Conservation (phyloP, 31 red algal species). For the Bonnemaisonia californica region DNA sequence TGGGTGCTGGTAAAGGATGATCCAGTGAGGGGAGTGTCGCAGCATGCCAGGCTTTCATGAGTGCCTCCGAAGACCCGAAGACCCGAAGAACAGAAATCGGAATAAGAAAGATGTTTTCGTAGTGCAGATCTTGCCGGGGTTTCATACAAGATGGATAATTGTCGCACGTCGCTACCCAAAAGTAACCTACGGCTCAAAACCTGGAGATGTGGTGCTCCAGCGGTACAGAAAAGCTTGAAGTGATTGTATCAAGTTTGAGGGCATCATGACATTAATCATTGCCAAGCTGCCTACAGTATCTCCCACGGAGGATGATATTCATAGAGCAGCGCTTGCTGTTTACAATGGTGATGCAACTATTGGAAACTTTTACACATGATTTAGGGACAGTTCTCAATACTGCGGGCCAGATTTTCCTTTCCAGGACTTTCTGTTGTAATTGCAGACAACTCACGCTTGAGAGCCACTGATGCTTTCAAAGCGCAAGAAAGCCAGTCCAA, state of each 20-base stretch:
- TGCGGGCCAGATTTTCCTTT: not conserved
- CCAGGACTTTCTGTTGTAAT: slow-evolving; percentile 1
- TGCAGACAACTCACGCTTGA: slow-evolving; percentile 1
- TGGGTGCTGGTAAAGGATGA: not conserved
- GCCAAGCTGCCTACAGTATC: not conserved
- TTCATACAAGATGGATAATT: not conserved
- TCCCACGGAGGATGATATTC: slow-evolving; percentile 24
- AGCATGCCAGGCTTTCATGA: not conserved
- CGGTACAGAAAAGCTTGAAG: slow-evolving; percentile 9
- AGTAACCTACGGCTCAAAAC: not conserved
- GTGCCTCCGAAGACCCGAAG: slow-evolving; percentile 7
- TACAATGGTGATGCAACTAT: slow-evolving; percentile 8
- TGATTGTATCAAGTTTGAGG: slow-evolving; percentile 11
- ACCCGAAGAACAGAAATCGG: not conserved
- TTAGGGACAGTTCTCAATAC: not conserved
- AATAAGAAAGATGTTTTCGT: slow-evolving; percentile 26
- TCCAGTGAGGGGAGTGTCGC: not conserved
- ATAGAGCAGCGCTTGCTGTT: slow-evolving; percentile 23
- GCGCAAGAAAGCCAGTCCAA: not conserved
- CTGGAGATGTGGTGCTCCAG: not conserved
- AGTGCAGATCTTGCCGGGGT: not conserved
- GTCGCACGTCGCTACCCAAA: not conserved
- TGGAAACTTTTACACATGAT: not conserved
- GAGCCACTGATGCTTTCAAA: not conserved
- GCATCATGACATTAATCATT: not conserved